These are phyloP conservation scores for Diaporthe sp. DNA, from an alignment of 2,329 filamentous ascomycete genomes.

Conservation along the genomic window DNA sequence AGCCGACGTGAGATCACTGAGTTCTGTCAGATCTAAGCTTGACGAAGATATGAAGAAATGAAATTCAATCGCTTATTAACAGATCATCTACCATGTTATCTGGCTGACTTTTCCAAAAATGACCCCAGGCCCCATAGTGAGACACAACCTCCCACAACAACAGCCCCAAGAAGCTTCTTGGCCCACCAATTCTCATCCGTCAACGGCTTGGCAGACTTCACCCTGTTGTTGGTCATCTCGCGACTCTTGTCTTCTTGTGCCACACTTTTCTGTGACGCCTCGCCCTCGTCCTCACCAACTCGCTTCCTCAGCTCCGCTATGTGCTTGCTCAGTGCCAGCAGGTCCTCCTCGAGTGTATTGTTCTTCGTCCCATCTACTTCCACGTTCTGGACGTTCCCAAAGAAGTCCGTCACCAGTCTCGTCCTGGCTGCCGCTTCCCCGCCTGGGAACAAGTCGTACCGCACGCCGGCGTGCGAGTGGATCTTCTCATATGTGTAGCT, in stretches of 20 bases:
- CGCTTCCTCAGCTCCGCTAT: constrained; percentile 68
- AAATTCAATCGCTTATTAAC: background rate
- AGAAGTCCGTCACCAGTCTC: constrained; percentile 94
- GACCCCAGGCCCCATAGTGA: constrained; percentile 71
- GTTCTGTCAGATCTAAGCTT: background rate
- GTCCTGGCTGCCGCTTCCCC: constrained; percentile 83
- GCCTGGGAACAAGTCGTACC: constrained; percentile 95
- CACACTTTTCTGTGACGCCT: constrained; percentile 42
- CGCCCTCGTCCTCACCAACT: constrained; percentile 60
- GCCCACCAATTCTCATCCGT: constrained; percentile 77
- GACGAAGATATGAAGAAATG: background rate
- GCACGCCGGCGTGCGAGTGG: constrained; percentile 89
- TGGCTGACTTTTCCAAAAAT: constrained; percentile 57
- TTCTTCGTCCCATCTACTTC: constrained; percentile 82
- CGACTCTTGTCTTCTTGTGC: constrained; percentile 43
- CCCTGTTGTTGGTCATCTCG: constrained; percentile 49
- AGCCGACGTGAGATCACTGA: background rate
- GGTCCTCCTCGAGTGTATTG: constrained; percentile 76
- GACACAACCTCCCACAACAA: constrained; percentile 72
- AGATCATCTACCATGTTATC: background rate
- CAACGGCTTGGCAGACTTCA: constrained; percentile 70
- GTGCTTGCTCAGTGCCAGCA: constrained; percentile 80
- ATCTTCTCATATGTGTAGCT: constrained; percentile 97
- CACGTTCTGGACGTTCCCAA: constrained; percentile 97
- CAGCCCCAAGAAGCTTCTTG: constrained; percentile 74